Percentiles rank a stretch among this genome's conserved stretches.
These are phyloP conservation scores for Bocquillonia castaneifolia DNA, from an alignment of 441 rosid genomes.

Conservation along the genomic window DNA sequence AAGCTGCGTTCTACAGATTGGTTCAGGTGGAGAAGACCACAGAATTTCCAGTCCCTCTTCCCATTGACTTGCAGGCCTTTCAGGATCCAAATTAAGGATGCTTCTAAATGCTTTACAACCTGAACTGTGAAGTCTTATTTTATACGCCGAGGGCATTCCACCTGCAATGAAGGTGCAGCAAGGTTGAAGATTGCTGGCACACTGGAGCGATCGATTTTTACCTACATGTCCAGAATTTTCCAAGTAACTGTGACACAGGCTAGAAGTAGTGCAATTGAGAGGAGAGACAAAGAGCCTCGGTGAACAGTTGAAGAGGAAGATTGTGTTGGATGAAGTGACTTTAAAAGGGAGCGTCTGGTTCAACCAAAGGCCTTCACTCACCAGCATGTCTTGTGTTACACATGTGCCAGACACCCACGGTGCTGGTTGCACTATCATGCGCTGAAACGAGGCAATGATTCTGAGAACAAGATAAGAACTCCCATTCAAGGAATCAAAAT, in stretches of 20 bases:
- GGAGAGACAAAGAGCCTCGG: conserved; percentile 54
- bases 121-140: conserved; percentile 51
- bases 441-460: conserved; percentile 33
- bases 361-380: conserved; percentile 44
- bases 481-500: conserved; percentile 43
- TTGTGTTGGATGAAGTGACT: conserved; percentile 50
- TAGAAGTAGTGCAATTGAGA: conserved; percentile 52
- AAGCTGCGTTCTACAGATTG: conserved; percentile 35
- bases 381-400: conserved; percentile 39
- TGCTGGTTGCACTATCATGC: conserved; percentile 50
- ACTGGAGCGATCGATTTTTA: conserved; percentile 32
- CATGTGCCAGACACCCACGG: conserved; percentile 39
- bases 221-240: conserved; percentile 41
- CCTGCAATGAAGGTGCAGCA: conserved; percentile 57
- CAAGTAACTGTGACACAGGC: conserved; percentile 56
- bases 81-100: conserved; percentile 41
- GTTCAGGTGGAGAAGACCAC: conserved; percentile 51
- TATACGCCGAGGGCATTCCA: conserved; percentile 61
- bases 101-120: conserved; percentile 63
- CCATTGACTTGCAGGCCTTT: conserved; percentile 41
- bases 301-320: conserved; percentile 58
- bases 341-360: conserved; percentile 60
- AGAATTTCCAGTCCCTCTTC: conserved; percentile 57
- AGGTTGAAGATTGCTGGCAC: conserved; percentile 36
- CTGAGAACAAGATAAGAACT: conserved; percentile 46